Evolutionary conservation across 2,329 filamentous ascomycete genomes (phyloP).

Genomic region (Apiospora aurea): DNA sequence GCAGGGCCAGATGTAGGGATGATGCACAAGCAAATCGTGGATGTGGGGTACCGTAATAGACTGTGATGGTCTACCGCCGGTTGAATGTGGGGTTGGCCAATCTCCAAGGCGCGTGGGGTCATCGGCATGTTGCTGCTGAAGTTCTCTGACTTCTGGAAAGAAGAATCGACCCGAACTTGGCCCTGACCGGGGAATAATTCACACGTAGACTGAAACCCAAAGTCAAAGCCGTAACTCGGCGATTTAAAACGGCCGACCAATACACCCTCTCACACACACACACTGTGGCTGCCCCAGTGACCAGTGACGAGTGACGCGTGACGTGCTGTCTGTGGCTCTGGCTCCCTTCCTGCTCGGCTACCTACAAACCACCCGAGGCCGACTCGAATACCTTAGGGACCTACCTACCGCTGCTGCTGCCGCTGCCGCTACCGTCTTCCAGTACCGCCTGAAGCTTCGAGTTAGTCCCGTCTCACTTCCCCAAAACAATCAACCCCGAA

Average conservation of each 20-base stretch:
- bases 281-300: not conserved
- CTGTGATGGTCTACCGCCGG: not conserved
- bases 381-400: too few relatives aligned
- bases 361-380: too few relatives aligned
- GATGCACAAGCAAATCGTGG: slow-evolving; percentile 4
- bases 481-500: not conserved
- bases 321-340: not conserved
- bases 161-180: not conserved
- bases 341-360: too few relatives aligned
- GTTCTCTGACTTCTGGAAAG: not conserved
- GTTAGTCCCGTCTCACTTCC: not conserved
- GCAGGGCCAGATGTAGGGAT: not conserved
- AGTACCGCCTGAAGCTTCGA: not conserved
- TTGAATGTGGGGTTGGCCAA: slow-evolving; percentile 1
- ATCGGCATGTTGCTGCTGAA: not conserved
- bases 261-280: not conserved
- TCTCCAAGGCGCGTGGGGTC: not conserved
- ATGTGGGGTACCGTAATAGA: not conserved
- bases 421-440: not conserved
- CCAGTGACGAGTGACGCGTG: not conserved
- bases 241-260: slow-evolving; percentile 2
- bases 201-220: slow-evolving; percentile 8
- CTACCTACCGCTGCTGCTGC: not conserved
- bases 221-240: not conserved
- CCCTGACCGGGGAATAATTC: slow-evolving; percentile 11